A percentile compares a stretch with the other conserved stretches of the same genome.
Evolutionary conservation across 331 rosid species (phyloP).

Genomic region (Quercus lobata): DNA sequence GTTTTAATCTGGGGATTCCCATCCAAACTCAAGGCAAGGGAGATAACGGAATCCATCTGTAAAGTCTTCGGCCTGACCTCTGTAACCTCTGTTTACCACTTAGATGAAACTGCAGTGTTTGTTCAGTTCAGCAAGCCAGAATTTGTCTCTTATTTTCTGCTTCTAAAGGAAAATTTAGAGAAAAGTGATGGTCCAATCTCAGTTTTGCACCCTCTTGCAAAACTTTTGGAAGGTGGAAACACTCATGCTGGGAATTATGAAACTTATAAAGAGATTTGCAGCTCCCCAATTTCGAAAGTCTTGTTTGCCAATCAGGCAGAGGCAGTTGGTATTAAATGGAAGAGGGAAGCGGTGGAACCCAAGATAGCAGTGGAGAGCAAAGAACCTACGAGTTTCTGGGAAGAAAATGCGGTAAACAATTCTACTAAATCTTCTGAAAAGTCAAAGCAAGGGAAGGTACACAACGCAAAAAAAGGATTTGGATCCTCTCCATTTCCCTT

Average conservation of each 20-base stretch:
- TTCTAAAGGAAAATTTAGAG: constrained; percentile 67
- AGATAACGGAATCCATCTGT: constrained; percentile 50
- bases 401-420: constrained; percentile 5
- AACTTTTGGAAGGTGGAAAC: constrained; percentile 63
- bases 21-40: constrained; percentile 52
- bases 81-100: constrained; percentile 53
- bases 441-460: constrained; percentile 21
- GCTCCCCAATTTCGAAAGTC: constrained; percentile 48
- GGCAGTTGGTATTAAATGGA: constrained; percentile 49
- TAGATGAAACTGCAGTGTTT: constrained; percentile 73
- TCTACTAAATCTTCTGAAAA: constrained; percentile 9
- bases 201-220: constrained; percentile 66
- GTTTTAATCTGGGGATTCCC: constrained; percentile 86
- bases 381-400: constrained; percentile 19
- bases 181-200: constrained; percentile 47
- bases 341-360: constrained; percentile 38
- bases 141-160: constrained; percentile 61
- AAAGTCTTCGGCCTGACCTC: constrained; percentile 60
- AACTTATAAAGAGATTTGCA: constrained; percentile 65
- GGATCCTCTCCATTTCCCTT: no score
- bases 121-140: constrained; percentile 61
- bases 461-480: not conserved
- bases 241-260: constrained; percentile 71
- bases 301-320: constrained; percentile 83
- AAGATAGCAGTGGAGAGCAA: constrained; percentile 9